Base-by-base conservation (phyloP, 345 rosid genomes). In the Firmiana major region DNA sequence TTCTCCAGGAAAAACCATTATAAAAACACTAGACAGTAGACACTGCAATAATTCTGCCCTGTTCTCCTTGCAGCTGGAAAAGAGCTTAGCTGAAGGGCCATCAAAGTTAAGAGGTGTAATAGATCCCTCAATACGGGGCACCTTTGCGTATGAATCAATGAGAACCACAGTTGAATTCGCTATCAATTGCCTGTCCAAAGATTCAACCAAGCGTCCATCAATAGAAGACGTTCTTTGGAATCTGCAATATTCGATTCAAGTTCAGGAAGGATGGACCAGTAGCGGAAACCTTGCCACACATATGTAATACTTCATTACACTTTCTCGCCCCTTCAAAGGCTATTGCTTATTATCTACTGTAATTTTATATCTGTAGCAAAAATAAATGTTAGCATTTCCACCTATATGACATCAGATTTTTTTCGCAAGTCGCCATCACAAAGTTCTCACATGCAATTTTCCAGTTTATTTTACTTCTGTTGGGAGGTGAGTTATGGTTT, bases 201-300 rank as follows among this genome's bases (percentile, higher is more conserved):
- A 89, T 73, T 57, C 87, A 28, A 83, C 78, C 63, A 86, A 75
- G 65, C 91, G 96, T 19, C 98, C 98, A 71, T 90, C 99, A 0
- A 88, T 95, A 59, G 99, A 95, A 70, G 98, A 95, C 77, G 94
- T 93, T 71, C 89, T 93, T 1, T 95, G 99, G 98, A 93, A 95
- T 81, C 82, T 95, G 85, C 99, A 93, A 75, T 95, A 92, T 66
- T 90, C 97, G 28, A 87, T 84, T 79, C 99, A 95, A 84, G 92
- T 92, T 53, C 99, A 95, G 73, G 97, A 92, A 80, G 96, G 97
- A 79, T 95, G 96, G 97, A 82, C 83, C 72, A 90, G 91, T 53
- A 95, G 97, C 54, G 99, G 91, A 64, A 93, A 89, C 77, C 91
- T 90, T 9, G 84, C 85, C 58, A 75, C 89, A 64, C 78, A 79